phyloP scores from a whole-genome alignment of 2,329 filamentous ascomycete species.

The Botrytis fragariae region DNA sequence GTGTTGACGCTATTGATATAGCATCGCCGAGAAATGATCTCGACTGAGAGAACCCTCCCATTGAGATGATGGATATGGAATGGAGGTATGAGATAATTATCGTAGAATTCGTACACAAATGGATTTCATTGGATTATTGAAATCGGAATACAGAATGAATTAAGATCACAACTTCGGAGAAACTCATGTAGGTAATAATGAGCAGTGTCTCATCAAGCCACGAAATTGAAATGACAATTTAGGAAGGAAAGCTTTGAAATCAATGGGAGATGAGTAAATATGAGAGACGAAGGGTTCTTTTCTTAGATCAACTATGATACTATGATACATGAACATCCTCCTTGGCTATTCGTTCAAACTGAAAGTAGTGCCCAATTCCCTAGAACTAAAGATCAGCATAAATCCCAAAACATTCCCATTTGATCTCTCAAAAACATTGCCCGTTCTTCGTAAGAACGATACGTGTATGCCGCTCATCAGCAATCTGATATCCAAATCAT shows the following conservation, averaged over 20 bases:
- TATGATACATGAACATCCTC: not conserved
- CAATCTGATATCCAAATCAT: not conserved
- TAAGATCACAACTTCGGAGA: not conserved
- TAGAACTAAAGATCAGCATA: not conserved
- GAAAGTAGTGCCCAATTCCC: not conserved
- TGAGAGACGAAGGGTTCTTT: not conserved
- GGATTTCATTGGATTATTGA: not conserved
- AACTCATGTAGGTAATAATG: not conserved
- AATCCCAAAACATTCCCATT: not conserved
- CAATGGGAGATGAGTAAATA: not conserved
- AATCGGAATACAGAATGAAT: not conserved
- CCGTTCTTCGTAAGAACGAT: not conserved
- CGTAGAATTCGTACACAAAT: not conserved
- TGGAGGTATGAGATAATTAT: not conserved
- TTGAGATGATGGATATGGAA: not conserved
- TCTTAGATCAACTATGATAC: slow-evolving; percentile 23
- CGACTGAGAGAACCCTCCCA: not conserved
- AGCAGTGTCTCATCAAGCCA: not conserved
- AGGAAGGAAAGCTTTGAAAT: not conserved
- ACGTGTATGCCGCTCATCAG: not conserved
- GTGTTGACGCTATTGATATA: not conserved
- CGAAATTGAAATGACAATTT: not conserved
- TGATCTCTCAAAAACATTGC: not conserved
- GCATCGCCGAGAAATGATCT: not conserved
- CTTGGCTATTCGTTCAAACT: not conserved